Percentiles rank a stretch among this genome's conserved stretches.
Conservation (phyloP, 2,329 filamentous ascomycete genomes). For the Trichoderma polysporum region DNA sequence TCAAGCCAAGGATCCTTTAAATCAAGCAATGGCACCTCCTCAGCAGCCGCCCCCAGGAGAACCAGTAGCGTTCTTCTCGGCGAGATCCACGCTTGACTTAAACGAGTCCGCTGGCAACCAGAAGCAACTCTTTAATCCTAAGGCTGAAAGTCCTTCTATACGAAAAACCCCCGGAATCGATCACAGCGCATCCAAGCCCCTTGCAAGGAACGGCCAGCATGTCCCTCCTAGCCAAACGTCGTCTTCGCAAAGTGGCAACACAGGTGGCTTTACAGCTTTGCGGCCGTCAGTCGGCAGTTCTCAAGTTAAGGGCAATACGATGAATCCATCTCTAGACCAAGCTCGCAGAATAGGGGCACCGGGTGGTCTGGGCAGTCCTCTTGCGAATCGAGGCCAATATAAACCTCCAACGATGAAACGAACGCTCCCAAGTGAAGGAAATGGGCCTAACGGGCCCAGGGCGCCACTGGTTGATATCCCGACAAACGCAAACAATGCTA, state of each 20-base stretch:
- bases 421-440: slow-evolving; percentile 37
- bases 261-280: slow-evolving; percentile 33
- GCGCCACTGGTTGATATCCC: slow-evolving; percentile 53
- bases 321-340: slow-evolving; percentile 56
- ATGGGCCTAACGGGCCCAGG: slow-evolving; percentile 32
- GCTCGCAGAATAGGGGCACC: slow-evolving; percentile 61
- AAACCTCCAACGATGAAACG: slow-evolving; percentile 60
- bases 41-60: slow-evolving; percentile 39
- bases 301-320: slow-evolving; percentile 41
- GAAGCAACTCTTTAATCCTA: slow-evolving; percentile 66
- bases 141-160: slow-evolving; percentile 78
- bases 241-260: slow-evolving; percentile 26
- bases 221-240: slow-evolving; percentile 43
- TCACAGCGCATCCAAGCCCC: slow-evolving; percentile 71
- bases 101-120: slow-evolving; percentile 47
- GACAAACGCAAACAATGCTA: slow-evolving; percentile 39
- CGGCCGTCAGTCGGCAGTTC: slow-evolving; percentile 32
- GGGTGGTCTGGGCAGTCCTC: slow-evolving; percentile 52
- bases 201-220: slow-evolving; percentile 59
- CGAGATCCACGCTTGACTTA: slow-evolving; percentile 46
- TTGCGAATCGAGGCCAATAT: slow-evolving; percentile 59
- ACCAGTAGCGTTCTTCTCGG: slow-evolving; percentile 67
- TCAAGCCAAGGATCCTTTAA: slow-evolving; percentile 23
- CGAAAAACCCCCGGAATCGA: slow-evolving; percentile 86
- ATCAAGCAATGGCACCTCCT: slow-evolving; percentile 27